Evolutionary conservation across 2,329 filamentous ascomycete genomes (phyloP).

Genomic region (Trichocomaceae sp.): DNA sequence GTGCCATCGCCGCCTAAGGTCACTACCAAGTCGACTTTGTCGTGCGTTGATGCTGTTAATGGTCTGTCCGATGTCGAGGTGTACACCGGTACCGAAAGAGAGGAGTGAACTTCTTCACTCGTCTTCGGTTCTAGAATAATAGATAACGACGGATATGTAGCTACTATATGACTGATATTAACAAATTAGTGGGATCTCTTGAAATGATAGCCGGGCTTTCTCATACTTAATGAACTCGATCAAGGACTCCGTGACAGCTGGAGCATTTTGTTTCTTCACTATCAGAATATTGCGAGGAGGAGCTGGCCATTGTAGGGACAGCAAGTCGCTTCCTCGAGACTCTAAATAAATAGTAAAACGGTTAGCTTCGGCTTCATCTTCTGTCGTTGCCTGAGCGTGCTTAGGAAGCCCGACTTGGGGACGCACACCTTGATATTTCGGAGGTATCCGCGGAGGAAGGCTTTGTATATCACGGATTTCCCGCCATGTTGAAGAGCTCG

Average conservation of each 20-base stretch:
- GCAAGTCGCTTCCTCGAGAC: constrained; percentile 52
- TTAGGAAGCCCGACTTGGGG: constrained; percentile 8
- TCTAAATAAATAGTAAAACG: constrained; percentile 35
- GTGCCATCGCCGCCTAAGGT: constrained; percentile 93
- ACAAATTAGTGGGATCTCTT: constrained; percentile 32
- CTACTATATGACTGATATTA: constrained; percentile 60
- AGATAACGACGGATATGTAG: constrained; percentile 72
- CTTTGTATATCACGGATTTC: constrained; percentile 42
- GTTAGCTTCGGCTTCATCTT: not conserved
- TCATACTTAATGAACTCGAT: constrained; percentile 50
- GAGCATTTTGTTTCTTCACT: constrained; percentile 59
- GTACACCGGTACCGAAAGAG: constrained; percentile 68
- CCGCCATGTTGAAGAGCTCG: constrained; percentile 30
- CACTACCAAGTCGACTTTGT: constrained; percentile 80
- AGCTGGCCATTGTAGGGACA: constrained; percentile 61
- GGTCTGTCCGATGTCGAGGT: constrained; percentile 31
- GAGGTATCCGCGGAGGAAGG: constrained; percentile 49
- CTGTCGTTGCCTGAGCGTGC: not conserved
- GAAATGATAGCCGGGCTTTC: not conserved
- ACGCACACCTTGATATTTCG: constrained; percentile 56
- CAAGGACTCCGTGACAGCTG: constrained; percentile 49
- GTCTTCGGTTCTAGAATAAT: constrained; percentile 76
- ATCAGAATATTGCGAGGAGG: constrained; percentile 63
- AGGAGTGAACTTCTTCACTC: constrained; percentile 63
- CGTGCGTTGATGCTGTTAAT: constrained; percentile 50